Conservation (phyloP, 345 rosid genomes). For the Melaleuca quinquenervia region DNA sequence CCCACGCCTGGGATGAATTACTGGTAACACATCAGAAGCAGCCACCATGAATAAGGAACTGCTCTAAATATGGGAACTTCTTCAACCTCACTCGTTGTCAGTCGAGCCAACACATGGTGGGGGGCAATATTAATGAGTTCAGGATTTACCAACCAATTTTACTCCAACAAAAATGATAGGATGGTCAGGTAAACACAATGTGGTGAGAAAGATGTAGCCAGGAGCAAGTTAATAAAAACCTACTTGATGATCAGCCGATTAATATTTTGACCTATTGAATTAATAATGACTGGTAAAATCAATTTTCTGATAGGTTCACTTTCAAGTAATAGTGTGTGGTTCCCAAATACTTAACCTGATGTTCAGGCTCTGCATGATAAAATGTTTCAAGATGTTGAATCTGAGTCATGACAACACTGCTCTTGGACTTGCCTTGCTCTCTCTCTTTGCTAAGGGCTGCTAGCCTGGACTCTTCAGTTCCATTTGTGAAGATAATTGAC, state of each 20-base stretch:
- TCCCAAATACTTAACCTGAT: constrained; percentile 42
- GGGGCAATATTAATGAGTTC: not conserved
- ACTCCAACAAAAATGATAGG: not conserved
- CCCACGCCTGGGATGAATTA: fast-evolving
- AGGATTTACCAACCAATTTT: not conserved
- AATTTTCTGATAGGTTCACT: not conserved
- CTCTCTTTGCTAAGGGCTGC: constrained; percentile 74
- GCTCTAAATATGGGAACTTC: not conserved
- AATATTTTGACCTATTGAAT: not conserved
- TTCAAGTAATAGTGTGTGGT: not conserved
- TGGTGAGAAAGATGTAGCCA: not conserved
- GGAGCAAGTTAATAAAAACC: not conserved
- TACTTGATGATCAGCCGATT: not conserved
- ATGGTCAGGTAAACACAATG: not conserved
- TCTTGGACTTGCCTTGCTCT: constrained; percentile 66
- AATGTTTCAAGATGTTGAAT: constrained; percentile 54
- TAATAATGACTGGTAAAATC: not conserved
- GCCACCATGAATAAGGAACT: not conserved
- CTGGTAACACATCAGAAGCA: not conserved
- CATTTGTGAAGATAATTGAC: constrained; percentile 76
- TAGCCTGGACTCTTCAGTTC: constrained; percentile 67
- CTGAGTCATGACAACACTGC: constrained; percentile 74
- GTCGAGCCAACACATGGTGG: fast-evolving
- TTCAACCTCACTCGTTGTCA: not conserved
- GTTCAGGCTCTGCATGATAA: constrained; percentile 88